Conservation (phyloP, 2,329 filamentous ascomycete species). For the Emergomyces orientalis region DNA sequence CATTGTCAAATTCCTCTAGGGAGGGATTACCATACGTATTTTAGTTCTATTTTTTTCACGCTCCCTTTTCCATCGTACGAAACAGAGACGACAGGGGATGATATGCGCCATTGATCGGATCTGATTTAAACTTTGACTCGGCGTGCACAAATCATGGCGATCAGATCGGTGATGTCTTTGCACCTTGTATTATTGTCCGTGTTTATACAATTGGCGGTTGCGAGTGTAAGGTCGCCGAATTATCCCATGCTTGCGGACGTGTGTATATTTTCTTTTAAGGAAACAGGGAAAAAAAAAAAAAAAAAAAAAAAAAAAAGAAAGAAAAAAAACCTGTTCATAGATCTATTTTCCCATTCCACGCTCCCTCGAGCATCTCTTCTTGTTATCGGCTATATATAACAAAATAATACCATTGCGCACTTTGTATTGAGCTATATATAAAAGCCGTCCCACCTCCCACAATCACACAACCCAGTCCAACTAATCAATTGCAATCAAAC, state of each 20-base stretch:
- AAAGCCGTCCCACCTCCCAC: background rate
- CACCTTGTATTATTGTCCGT: background rate
- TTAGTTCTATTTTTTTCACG: background rate
- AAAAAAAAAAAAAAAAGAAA: background rate
- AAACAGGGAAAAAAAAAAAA: background rate
- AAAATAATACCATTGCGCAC: background rate
- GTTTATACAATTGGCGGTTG: background rate
- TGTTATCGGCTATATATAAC: background rate
- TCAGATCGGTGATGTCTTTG: background rate
- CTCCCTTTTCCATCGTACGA: background rate
- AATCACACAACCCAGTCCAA: background rate
- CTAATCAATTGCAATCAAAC: constrained; percentile 1
- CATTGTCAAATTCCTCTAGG: background rate
- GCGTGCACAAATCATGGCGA: background rate
- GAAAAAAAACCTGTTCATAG: background rate
- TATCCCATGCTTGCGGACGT: background rate
- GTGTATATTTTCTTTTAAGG: background rate
- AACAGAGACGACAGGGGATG: background rate
- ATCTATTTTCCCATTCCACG: too few relatives aligned
- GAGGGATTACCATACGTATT: background rate
- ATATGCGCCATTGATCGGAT: background rate
- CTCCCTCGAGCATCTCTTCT: background rate
- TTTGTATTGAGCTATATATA: background rate
- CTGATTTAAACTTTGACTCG: background rate
- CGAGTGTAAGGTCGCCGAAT: background rate